Conservation (phyloP, 169 alveolate species). For the Hepatocystis sp. region DNA sequence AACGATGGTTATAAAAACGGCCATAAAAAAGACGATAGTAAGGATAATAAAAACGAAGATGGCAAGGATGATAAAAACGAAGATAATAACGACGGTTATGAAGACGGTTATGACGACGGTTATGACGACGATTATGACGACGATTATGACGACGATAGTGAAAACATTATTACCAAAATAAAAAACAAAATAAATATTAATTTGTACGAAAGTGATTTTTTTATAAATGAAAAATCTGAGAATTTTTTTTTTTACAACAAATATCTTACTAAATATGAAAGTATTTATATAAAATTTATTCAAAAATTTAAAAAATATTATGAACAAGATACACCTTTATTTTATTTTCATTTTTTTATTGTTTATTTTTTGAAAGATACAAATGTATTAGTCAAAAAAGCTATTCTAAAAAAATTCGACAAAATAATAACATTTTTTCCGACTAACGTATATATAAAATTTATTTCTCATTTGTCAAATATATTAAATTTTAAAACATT, state of each 20-base stretch:
- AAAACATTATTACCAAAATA: constrained; percentile 14
- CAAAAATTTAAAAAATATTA: constrained; percentile 52
- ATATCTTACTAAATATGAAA: constrained; percentile 48
- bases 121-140: not conserved
- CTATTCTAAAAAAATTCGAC: constrained; percentile 60
- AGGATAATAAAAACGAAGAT: too few species aligned
- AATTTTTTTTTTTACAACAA: constrained; percentile 65
- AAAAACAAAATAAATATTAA: constrained; percentile 31
- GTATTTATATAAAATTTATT: constrained; percentile 28
- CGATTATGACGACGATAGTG: not conserved
- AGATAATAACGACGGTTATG: too few species aligned
- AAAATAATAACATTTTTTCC: constrained; percentile 42
- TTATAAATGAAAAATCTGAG: constrained; percentile 60
- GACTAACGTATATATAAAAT: not conserved
- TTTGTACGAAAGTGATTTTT: constrained; percentile 46
- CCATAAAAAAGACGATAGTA: too few species aligned
- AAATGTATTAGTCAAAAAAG: constrained; percentile 67
- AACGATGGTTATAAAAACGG: too few species aligned
- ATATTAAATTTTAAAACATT: constrained; percentile 34
- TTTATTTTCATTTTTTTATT: constrained; percentile 63
- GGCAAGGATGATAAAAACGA: not conserved
- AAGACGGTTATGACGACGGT: too few species aligned
- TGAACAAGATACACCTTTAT: constrained; percentile 27
- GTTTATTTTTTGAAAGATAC: constrained; percentile 59
- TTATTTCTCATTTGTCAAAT: constrained; percentile 29